phyloP scores from a whole-genome alignment of 148 eudicot genomes.

The Nyssa sinensis region DNA sequence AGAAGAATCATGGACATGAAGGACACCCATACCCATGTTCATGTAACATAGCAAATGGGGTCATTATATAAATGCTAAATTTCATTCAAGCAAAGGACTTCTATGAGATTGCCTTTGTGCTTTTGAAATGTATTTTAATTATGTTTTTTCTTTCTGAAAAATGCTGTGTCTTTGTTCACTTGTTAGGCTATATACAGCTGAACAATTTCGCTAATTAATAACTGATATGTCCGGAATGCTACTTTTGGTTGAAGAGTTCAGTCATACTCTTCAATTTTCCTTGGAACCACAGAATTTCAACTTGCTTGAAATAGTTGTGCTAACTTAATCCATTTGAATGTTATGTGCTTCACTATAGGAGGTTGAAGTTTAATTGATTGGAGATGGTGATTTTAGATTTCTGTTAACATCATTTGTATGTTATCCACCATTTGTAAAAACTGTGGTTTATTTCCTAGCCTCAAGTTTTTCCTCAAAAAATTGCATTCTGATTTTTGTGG shows the following conservation, averaged over 20 bases:
- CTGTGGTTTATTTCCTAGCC: background rate
- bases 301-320: too few species aligned
- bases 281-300: too few species aligned
- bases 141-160: too few species aligned
- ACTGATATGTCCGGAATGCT: background rate
- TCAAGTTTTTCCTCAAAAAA: background rate
- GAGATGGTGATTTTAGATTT: background rate
- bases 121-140: too few species aligned
- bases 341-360: background rate
- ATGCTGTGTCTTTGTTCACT: background rate
- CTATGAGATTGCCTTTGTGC: too few species aligned
- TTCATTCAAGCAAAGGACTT: too few species aligned
- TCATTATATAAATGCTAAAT: too few species aligned
- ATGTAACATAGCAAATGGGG: too few species aligned
- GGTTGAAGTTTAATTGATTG: too few species aligned
- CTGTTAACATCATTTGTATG: background rate
- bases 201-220: background rate
- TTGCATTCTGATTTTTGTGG: constrained; percentile 12
- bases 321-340: background rate
- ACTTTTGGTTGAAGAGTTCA: constrained; percentile 1
- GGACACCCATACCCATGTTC: too few species aligned
- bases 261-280: too few species aligned
- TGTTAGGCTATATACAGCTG: background rate
- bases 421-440: background rate
- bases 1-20: too few species aligned